Conservation (phyloP, 2,329 filamentous ascomycete species). For the Colletotrichum tropicale region DNA sequence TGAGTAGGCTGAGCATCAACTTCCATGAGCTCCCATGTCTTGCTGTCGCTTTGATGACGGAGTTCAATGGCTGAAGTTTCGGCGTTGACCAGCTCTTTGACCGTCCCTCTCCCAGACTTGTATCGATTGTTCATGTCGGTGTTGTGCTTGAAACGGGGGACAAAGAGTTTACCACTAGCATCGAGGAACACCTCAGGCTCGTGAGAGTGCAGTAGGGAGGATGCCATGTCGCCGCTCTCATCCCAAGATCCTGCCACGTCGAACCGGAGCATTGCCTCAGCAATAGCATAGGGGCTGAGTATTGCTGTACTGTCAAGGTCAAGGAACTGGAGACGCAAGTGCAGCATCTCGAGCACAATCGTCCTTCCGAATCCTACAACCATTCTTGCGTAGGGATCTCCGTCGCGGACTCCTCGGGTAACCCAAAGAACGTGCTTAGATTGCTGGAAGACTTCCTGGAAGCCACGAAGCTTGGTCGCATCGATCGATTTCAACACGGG, state of each 20-base stretch:
- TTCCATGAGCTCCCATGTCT: neutral
- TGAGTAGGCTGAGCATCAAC: neutral
- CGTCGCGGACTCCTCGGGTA: conserved; percentile 13
- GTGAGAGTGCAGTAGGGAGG: neutral
- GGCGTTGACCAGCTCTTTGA: neutral
- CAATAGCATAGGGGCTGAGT: neutral
- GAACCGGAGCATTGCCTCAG: neutral
- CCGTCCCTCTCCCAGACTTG: neutral
- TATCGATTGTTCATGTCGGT: neutral
- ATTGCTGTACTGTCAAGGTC: neutral
- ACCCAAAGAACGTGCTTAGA: conserved; percentile 23
- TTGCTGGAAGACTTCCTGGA: conserved; percentile 21
- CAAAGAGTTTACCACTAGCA: neutral
- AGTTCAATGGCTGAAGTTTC: neutral
- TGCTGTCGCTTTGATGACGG: neutral
- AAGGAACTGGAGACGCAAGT: conserved; percentile 10
- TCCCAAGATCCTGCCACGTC: neutral
- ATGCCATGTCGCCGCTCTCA: neutral
- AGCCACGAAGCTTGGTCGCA: conserved; percentile 24
- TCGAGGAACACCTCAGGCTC: neutral
- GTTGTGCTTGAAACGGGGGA: neutral
- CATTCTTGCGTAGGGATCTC: conserved; percentile 22
- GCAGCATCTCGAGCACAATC: neutral
- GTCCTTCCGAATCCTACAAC: conserved; percentile 3
- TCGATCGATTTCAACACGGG: conserved; percentile 34